Conservation (phyloP, 805 yeast species). For the Sugiyamaella chiloensis region DNA sequence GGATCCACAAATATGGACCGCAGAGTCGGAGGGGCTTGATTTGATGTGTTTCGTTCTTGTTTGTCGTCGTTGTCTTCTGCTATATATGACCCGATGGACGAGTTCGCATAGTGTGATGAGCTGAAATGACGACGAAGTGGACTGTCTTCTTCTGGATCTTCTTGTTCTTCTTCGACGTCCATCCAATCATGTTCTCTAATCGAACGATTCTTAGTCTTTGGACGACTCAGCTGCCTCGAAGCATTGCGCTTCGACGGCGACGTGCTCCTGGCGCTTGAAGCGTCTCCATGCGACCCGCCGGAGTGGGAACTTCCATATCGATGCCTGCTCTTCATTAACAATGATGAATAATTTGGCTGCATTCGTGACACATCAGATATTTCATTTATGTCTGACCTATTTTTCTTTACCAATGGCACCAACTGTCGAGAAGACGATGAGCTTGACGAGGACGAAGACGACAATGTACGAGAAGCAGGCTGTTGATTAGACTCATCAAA, state of each 20-base stretch:
- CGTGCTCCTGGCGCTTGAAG: no score
- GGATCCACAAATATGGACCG: slow-evolving; percentile 22
- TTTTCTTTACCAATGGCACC: neutral
- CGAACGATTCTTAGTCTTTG: neutral
- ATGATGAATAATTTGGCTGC: slow-evolving; percentile 3
- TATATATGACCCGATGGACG: neutral
- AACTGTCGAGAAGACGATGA: no score
- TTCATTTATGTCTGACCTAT: neutral
- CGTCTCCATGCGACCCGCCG: no score
- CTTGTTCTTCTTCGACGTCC: neutral
- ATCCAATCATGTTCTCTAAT: neutral
- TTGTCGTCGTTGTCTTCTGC: neutral
- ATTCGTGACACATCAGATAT: neutral
- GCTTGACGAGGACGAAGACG: no score
- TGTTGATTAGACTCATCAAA: neutral
- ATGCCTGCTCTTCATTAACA: slow-evolving; percentile 2
- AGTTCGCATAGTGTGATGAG: neutral
- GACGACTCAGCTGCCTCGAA: neutral
- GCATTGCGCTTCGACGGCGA: neutral
- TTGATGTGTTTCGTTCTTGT: neutral
- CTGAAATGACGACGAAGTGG: neutral
- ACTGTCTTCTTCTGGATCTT: neutral
- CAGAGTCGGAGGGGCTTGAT: neutral
- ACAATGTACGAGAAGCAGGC: no score
- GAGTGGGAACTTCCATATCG: no score